Conservation (phyloP, 257 asterid genomes). For the Solanum clarkiae region DNA sequence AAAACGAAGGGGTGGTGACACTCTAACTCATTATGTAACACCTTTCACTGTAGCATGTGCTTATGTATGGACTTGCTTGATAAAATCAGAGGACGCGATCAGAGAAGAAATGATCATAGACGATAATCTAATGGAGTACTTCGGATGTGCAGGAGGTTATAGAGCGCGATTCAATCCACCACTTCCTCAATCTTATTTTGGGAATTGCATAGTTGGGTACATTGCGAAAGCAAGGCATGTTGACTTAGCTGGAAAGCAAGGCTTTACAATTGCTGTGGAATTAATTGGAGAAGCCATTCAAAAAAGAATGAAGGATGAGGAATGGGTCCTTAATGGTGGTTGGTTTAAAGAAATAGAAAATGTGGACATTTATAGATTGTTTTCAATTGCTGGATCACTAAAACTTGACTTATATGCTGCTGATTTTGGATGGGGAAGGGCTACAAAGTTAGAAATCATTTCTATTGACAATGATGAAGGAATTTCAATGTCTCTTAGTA, state of each 20-base stretch:
- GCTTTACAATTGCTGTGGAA: slow-evolving; percentile 9
- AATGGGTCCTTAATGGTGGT: neutral
- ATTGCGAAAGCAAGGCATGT: neutral
- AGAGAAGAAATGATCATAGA: slow-evolving; percentile 7
- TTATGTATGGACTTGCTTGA: slow-evolving; percentile 15
- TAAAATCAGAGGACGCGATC: neutral
- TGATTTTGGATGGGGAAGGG: slow-evolving; percentile 21
- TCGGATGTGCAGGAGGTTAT: slow-evolving; percentile 15
- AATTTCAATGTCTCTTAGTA: slow-evolving; percentile 3
- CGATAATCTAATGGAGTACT: slow-evolving; percentile 18
- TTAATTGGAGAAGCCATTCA: slow-evolving; percentile 1
- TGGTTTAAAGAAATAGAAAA: neutral
- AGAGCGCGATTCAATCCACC: slow-evolving; percentile 22
- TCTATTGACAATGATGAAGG: slow-evolving; percentile 4
- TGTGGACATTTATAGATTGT: rapidly evolving
- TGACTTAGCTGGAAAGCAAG: slow-evolving; percentile 9
- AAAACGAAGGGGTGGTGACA: neutral
- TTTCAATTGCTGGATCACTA: slow-evolving; percentile 11
- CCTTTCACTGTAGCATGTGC: slow-evolving; percentile 11
- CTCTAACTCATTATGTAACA: slow-evolving; percentile 6
- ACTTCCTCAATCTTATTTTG: slow-evolving; percentile 24
- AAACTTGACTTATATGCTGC: slow-evolving; percentile 3
- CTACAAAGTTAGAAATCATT: neutral
- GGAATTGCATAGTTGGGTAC: slow-evolving; percentile 14
- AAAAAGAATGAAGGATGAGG: neutral